Base-by-base conservation (phyloP, 2,329 filamentous ascomycete genomes). In the Phaeosphaeria sp. region DNA sequence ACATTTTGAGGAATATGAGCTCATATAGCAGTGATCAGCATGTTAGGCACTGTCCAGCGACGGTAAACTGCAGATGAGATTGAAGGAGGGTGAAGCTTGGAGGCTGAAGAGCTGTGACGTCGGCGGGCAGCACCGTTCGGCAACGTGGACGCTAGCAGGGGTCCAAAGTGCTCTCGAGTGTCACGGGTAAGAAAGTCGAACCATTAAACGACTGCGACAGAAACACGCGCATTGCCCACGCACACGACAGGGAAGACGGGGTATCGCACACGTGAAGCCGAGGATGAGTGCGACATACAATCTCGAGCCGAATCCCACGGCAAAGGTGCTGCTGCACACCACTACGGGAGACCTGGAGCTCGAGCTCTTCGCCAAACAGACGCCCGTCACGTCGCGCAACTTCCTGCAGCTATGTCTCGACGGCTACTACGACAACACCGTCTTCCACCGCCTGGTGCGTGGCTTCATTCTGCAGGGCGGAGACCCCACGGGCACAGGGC, bases 361-460 rank as follows among this genome's bases (percentile, higher is more conserved):
- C 78, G 92, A 97, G 78, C 88, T 99, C 56, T 99, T 97, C 82
- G 93, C 93, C 18, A 95, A 95, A 74, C 95, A 99, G 79, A 91
- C 92, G 0, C 95, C 95, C 8, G 84, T 97, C 61, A 91, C 95
- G 24, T 93, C 90, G 74, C 92, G 94, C 67, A 98, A 97, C 81
- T 99, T 99, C 79, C 85, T 99, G 39, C 95, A 99, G 77, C 90
- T 93, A 72, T 95, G 92, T 74, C 86, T 97, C 66, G 93, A 99
- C 75, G 93, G 93, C 67, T 98, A 98, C 82, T 99, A 98, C 81
- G 89, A 92, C 69, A 89, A 90, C 73, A 97, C 93, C 0, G 89
- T 95, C 61, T 99, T 99, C 80, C 95, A 99, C 80, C 91, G 95
- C 22, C 84, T 98, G 6, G 89, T 97, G 0, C 92, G 93, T 0